Evolutionary conservation across 2,329 filamentous ascomycete genomes (phyloP).

Genomic region (Cercospora janseana): DNA sequence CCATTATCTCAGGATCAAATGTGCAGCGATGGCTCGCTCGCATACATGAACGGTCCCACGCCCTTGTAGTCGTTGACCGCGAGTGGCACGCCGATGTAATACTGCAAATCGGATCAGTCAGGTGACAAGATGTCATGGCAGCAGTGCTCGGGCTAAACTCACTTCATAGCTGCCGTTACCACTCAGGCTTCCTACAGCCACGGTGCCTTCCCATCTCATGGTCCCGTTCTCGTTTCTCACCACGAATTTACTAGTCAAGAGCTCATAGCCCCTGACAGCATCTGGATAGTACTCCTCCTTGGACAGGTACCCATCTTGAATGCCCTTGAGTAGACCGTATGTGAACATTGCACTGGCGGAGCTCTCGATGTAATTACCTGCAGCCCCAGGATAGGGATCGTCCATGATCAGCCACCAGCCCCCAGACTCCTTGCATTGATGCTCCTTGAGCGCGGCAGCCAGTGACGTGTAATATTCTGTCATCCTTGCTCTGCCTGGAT

Average conservation of each 20-base stretch:
- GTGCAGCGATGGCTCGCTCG: conserved; percentile 25
- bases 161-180: conserved; percentile 53
- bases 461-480: conserved; percentile 40
- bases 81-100: conserved; percentile 40
- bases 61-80: conserved; percentile 43
- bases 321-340: conserved; percentile 52
- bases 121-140: neutral
- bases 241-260: conserved; percentile 50
- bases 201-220: conserved; percentile 53
- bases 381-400: conserved; percentile 50
- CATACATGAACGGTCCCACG: conserved; percentile 45
- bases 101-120: conserved; percentile 27
- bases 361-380: conserved; percentile 58
- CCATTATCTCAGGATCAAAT: no score
- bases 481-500: conserved; percentile 41
- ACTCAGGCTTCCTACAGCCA: conserved; percentile 52
- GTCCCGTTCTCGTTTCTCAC: conserved; percentile 50
- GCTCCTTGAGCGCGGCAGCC: conserved; percentile 42
- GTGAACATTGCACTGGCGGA: conserved; percentile 59
- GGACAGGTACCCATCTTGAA: conserved; percentile 40
- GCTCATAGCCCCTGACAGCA: conserved; percentile 46
- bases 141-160: conserved; percentile 23
- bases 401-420: conserved; percentile 60
- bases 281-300: conserved; percentile 51
- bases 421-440: conserved; percentile 54